These are phyloP conservation scores for Trichoderma atroviride DNA, from an alignment of 2,329 filamentous ascomycete species.

Conservation along the genomic window DNA sequence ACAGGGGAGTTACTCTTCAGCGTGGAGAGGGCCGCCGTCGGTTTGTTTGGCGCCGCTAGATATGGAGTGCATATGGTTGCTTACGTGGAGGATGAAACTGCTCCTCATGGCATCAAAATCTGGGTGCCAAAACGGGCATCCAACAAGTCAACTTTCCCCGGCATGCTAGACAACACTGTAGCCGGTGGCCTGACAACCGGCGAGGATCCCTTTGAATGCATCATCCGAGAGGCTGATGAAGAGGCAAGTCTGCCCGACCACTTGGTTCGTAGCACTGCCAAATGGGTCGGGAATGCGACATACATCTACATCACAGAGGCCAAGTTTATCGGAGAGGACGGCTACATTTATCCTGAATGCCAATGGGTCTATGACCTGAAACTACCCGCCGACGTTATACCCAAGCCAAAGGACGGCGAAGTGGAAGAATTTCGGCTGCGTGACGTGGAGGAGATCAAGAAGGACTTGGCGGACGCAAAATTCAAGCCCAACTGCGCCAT, in stretches of 20 bases:
- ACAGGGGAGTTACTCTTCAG: conserved; percentile 67
- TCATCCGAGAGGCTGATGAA: conserved; percentile 84
- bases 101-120: conserved; percentile 65
- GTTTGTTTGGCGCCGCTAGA: conserved; percentile 73
- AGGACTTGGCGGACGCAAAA: conserved; percentile 67
- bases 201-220: conserved; percentile 77
- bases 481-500: conserved; percentile 95
- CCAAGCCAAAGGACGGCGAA: conserved; percentile 82
- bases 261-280: conserved; percentile 64
- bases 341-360: conserved; percentile 84
- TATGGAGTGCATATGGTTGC: conserved; percentile 84
- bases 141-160: conserved; percentile 82
- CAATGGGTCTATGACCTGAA: conserved; percentile 92
- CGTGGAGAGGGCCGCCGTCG: conserved; percentile 74
- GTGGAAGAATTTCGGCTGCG: conserved; percentile 82
- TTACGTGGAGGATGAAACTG: conserved; percentile 55
- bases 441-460: conserved; percentile 74
- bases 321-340: conserved; percentile 76
- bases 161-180: conserved; percentile 95
- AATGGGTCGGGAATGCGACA: conserved; percentile 70
- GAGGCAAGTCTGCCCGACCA: conserved; percentile 79
- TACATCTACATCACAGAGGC: conserved; percentile 82
- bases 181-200: conserved; percentile 77
- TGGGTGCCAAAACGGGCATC: conserved; percentile 81
- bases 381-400: conserved; percentile 67